phyloP scores from a whole-genome alignment of 1,139 yeast genomes.

The Pichia sp. region DNA sequence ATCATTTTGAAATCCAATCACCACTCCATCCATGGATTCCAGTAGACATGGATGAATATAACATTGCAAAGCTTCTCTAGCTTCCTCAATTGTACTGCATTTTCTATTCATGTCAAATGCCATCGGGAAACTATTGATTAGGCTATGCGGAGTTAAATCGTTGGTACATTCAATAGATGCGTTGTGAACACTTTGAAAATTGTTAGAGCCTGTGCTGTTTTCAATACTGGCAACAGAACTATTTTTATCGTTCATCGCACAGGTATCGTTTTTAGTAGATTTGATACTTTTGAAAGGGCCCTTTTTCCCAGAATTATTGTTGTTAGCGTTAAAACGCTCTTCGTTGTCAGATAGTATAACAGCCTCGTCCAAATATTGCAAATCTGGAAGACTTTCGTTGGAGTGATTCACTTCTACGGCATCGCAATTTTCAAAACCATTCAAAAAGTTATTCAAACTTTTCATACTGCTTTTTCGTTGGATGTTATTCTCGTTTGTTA shows the following conservation, averaged over 20 bases:
- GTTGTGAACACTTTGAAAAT: no score
- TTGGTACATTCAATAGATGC: not conserved
- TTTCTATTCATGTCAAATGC: slow-evolving; percentile 15
- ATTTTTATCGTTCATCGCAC: no score
- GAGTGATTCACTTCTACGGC: slow-evolving; percentile 9
- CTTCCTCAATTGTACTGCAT: slow-evolving; percentile 45
- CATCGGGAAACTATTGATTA: no score
- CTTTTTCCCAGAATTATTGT: no score
- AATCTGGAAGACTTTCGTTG: not conserved
- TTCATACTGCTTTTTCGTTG: slow-evolving; percentile 9
- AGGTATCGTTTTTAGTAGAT: no score
- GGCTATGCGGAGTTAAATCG: no score
- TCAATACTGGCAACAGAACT: no score
- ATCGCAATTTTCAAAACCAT: slow-evolving; percentile 13
- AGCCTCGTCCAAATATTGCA: slow-evolving; percentile 1
- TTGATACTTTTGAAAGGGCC: no score
- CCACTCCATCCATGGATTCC: slow-evolving; percentile 46
- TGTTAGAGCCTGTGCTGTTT: no score
- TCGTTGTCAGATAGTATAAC: not conserved
- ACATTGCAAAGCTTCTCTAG: slow-evolving; percentile 42
- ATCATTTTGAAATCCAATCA: slow-evolving; percentile 52
- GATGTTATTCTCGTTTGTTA: slow-evolving; percentile 1
- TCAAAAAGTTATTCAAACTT: slow-evolving; percentile 9
- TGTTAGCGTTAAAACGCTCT: not conserved
- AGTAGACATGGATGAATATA: slow-evolving; percentile 42